Base-by-base conservation (phyloP, 1,284 basidiomycete species). In the Apiotrichum laibachii region DNA sequence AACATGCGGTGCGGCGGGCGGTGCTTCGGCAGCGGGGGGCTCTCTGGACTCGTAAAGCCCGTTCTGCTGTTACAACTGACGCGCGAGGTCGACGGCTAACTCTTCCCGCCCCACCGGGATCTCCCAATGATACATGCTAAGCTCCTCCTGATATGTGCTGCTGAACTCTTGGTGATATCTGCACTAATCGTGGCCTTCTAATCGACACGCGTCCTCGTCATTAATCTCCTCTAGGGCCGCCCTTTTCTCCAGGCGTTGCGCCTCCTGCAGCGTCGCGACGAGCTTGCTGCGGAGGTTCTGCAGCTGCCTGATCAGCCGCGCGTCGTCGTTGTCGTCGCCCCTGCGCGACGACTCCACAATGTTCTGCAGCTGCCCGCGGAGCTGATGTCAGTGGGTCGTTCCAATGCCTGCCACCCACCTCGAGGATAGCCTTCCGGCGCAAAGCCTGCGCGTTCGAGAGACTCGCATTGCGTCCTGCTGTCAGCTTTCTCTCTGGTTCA, bases 361-460 rank as follows among this genome's bases (percentile, higher is more conserved):
- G 7, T 62, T 53, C 22, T 34, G 56, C n/a, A 62, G 53, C 34
- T 55, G 59, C 21, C 60, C 58, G 10, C 52, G 53, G 19, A 62
- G 60, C 63, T 65, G 53, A 13, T 16, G 46, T 56, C 21, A 56
- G 34, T n/a, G n/a, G 37, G 2, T 37, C 2, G 5, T 37, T 2
- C 5, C n/a, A 37, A 2, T 8, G 11, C 5, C 1, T 3, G 33
- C 9, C 18, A 45, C 55, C 15, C 13, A 64, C 63, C 55, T 65
- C 63, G 10, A 65, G 12, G 19, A 65, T 50, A n/a, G 46, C 50
- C 40, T 65, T 65, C 50, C 63, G 60, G 11, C 63, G 57, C 19
- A 46, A 50, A 0, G 60, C 57, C 18, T 55, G 46, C 1, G 57
- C 60, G 12, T 53, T 54, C 1, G 58, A 55, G 4, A 62, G 56